Evolutionary conservation across 2,329 filamentous ascomycete genomes (phyloP), one percentile per base, ranked within the genome.

Genomic region (Zopfia rhizophila): DNA sequence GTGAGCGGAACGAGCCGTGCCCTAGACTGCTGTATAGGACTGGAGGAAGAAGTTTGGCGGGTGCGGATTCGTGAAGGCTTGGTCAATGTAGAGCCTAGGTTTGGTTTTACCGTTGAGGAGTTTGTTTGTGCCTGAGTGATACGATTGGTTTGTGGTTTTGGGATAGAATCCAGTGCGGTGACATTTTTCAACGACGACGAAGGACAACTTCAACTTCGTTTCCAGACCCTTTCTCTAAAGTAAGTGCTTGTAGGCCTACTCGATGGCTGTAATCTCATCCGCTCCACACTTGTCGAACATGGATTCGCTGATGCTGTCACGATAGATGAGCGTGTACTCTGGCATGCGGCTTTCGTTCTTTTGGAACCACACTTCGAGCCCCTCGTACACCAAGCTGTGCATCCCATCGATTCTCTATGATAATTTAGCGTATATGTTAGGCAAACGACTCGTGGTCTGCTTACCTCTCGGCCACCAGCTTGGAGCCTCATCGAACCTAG

Each of bases 161-260:
- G 68, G 58, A 38, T 67, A 77, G 56, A 77, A 74, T 1, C 74
- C 63, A 0, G 72, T 70, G 45, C 74, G 60, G 41, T 78, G 75
- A 1, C 75, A 63, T 43, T 77, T 78, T 3, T 56, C 61, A 7
- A 66, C 63, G 4, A 77, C 48, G 5, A 77, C 25, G 24, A 68
- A 51, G 0, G 68, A 68, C 11, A 74, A 31, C 27, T 53, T 44
- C 5, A 56, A 31, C 1, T 72, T 25, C 4, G 69, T 65, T 2
- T 2, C 2, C 1, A 75, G 72, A 0, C 79, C 75, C 4, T 8
- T 16, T 13, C 16, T 16, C 36, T 17, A 46, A 42, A 5, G 51
- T 28, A 12, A 19, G 18, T 33, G 62, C 3, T 40, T 18, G 32
- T 45, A 58, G 4, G 53, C 67, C 10, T 53, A 16, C 14, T 48